Base-by-base conservation (phyloP, 352 stramenopile species). In the Pythium rishiriense region DNA sequence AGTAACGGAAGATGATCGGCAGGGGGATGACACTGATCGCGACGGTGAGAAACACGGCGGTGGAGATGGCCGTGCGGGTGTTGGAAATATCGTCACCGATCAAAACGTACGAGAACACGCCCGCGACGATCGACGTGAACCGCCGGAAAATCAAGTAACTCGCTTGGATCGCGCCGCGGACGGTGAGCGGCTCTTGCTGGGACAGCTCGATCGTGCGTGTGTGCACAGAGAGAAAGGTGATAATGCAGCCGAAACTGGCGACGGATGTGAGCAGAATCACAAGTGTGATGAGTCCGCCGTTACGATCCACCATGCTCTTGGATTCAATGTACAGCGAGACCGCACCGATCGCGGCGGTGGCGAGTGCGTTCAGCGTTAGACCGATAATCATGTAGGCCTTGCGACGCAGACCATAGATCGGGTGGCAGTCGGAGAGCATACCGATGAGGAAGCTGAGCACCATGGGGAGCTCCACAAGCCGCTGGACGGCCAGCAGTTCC, bases 351-450 rank as follows among this genome's bases (percentile, higher is more conserved):
- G 62, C 74, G 1, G 74, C 83, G 49, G 90, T 83, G 28, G 72
- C 54, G 29, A 90, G 79, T 39, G 68, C 82, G 59, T 87, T 90
- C 55, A 90, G 64, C 62, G 83, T 67, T 42, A 72, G 82, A 6
- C 93, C 93, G 33, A 95, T 57, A 37, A 96, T 86, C 75, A 97
- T 96, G 74, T 97, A 98, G 15, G 85, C 83, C 73, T 97, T 97
- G 46, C 91, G 81, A 25, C 87, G 89, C 19, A 93, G 76, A 2
- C 91, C 90, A 74, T 90, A 88, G 74, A 97, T 94, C 33, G 93
- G 91, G 63, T 96, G 92, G 51, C 81, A 96, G 68, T 98, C 90
- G n/a, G 81, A 96, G 14, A 97, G 59, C 3, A 98, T 71, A 31
- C 91, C 91, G 43, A 97, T 79, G 14, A 97, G 72, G 45, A 97